Percentiles rank a stretch among this genome's conserved stretches.
Evolutionary conservation across 208 protist species (phyloP).

Genomic region (Crithidia fasciculata): DNA sequence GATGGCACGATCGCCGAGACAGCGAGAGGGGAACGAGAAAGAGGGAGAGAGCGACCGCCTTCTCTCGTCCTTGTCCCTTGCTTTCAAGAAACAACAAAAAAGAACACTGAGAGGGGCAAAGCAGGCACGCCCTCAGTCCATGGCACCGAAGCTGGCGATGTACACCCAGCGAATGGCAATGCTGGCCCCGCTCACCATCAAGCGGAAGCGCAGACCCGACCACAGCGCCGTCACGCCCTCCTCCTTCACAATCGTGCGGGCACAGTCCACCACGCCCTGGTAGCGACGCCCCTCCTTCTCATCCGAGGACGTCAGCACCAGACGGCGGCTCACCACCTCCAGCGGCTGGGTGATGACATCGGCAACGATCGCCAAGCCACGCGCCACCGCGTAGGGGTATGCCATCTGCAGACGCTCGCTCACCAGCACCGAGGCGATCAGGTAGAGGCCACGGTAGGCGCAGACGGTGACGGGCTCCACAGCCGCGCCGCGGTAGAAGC

Average conservation of each 20-base stretch:
- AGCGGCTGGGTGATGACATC: slow-evolving; percentile 74
- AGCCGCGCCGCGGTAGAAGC: slow-evolving; percentile 68
- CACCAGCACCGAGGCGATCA: slow-evolving; percentile 38
- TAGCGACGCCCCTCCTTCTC: slow-evolving; percentile 50
- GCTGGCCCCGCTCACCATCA: slow-evolving; percentile 41
- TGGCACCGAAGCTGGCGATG: slow-evolving; percentile 5
- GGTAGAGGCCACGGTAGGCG: slow-evolving; percentile 72
- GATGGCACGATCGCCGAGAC: too few species aligned
- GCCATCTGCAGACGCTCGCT: slow-evolving; percentile 37
- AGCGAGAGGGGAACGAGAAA: too few species aligned
- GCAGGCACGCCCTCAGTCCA: neutral
- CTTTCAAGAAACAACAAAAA: neutral
- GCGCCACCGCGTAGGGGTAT: slow-evolving; percentile 63
- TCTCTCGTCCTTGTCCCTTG: too few species aligned
- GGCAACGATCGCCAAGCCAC: slow-evolving; percentile 61
- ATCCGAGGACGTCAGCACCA: slow-evolving; percentile 73
- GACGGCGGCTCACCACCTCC: slow-evolving; percentile 80
- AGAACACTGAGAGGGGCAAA: neutral
- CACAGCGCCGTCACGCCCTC: slow-evolving; percentile 82
- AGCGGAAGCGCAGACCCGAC: slow-evolving; percentile 57
- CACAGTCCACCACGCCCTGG: slow-evolving; percentile 63
- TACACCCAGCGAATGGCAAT: slow-evolving; percentile 32
- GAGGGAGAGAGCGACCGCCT: too few species aligned
- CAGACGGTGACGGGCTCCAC: slow-evolving; percentile 71
- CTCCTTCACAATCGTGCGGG: slow-evolving; percentile 63